Percentiles rank a stretch among this genome's conserved stretches.
These are phyloP conservation scores for Royoungia palumana DNA, from an alignment of 768 basidiomycete species.

Conservation along the genomic window DNA sequence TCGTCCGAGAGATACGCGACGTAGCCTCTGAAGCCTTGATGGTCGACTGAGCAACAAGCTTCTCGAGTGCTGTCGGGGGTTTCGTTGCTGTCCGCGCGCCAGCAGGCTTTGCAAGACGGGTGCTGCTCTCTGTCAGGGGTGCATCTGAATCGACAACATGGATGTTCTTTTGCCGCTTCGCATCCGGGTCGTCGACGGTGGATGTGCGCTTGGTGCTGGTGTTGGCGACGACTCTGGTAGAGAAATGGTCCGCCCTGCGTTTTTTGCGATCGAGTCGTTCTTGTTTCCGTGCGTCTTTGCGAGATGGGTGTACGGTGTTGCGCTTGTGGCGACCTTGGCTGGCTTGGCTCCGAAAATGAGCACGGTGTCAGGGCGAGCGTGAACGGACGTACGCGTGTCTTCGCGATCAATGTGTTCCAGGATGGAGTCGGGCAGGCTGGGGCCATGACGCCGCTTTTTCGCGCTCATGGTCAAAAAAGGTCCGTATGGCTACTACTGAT, in stretches of 20 bases:
- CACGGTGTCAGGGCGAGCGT: no score
- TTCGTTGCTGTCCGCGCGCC: background rate
- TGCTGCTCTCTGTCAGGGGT: background rate
- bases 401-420: conserved; percentile 23
- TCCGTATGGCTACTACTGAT: no score
- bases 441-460: conserved; percentile 15
- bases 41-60: conserved; percentile 23
- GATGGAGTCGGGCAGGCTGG: conserved; percentile 27
- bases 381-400: conserved; percentile 9
- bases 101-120: background rate
- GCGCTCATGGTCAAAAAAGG: no score
- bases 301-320: conserved; percentile 30
- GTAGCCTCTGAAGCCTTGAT: conserved; percentile 1
- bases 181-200: conserved; percentile 41
- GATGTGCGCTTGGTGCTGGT: conserved; percentile 36
- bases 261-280: conserved; percentile 57
- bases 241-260: conserved; percentile 60
- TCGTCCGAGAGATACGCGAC: conserved; percentile 26
- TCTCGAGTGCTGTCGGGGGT: conserved; percentile 33
- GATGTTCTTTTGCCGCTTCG: conserved; percentile 44
- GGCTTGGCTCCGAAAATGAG: conserved; percentile 1
- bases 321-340: conserved; percentile 5
- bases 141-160: conserved; percentile 5
- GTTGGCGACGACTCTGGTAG: conserved; percentile 19
- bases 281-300: conserved; percentile 66